Evolutionary conservation across 2,329 filamentous ascomycete species (phyloP), one percentile per base, ranked within the genome.

Genomic region (Cytospora piceae): DNA sequence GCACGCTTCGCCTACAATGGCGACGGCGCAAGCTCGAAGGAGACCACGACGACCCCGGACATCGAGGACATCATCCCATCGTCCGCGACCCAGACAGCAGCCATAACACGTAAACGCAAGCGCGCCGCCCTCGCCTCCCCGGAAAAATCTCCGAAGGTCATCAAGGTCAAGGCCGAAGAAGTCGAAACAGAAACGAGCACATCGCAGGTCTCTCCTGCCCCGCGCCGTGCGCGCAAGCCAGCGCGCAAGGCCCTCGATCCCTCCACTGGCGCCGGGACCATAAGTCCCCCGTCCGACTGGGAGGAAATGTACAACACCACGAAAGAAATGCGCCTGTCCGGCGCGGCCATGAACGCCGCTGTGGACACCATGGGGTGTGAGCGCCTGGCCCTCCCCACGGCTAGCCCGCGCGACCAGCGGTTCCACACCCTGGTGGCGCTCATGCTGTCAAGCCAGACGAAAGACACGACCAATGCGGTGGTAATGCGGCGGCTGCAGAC

Each of bases 351-450:
- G 80, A 77, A 90, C 85, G 95, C 95, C 0, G 91, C 94, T 0
- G 95, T 99, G 14, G 95, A 99, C 76, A 98, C 94, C 0, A 97
- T 98, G 94, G 95, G 95, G 14, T 99, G 95, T 77, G 93, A 93
- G 77, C 85, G 86, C 9, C 82, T 95, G 12, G 91, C 91, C 3
- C 79, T 83, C 57, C 75, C 78, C 20, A 76, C 72, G 1, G 82
- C 84, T 14, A 82, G 78, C 65, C 74, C 81, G 31, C 81, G 78
- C 65, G 85, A 86, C 73, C 87, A 88, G 74, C 86, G 94, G 8
- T 94, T 96, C 72, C 94, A 97, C 73, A 96, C 92, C 3, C 85
- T 97, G 34, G 83, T 96, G 49, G 87, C 93, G 17, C 82, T 97
- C 68, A 97, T 97, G 94, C 84, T 97, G 39, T 94, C 90, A 42